phyloP scores from a whole-genome alignment of 768 basidiomycete genomes.

The Mycena rebaudengoi region DNA sequence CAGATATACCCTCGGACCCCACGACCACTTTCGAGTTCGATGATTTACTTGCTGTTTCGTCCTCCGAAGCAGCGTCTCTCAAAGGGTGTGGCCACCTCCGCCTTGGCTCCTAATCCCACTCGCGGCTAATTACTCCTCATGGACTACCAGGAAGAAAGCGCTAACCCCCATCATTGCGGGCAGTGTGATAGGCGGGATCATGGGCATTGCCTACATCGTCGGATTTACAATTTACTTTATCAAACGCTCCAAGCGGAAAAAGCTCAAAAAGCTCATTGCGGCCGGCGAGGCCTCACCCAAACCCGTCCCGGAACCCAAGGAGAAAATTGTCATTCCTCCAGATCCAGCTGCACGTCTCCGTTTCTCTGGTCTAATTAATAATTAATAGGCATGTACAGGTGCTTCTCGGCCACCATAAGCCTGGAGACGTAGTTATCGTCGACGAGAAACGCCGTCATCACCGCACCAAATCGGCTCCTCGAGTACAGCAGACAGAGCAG shows the following conservation, averaged over 20 bases:
- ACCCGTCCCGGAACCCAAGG: conserved; percentile 48
- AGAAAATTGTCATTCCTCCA: conserved; percentile 66
- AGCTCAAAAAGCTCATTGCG: conserved; percentile 51
- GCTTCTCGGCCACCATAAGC: conserved; percentile 54
- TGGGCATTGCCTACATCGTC: conserved; percentile 61
- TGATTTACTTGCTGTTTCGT: too few species aligned
- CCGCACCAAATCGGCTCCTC: conserved; percentile 16
- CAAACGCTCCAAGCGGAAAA: conserved; percentile 59
- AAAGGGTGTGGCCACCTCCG: too few species aligned
- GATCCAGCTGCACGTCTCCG: too few species aligned
- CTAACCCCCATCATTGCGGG: conserved; percentile 72
- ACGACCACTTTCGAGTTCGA: too few species aligned
- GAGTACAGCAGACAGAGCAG: conserved; percentile 1
- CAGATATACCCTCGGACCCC: too few species aligned
- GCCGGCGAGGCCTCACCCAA: conserved; percentile 54
- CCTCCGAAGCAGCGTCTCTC: too few species aligned
- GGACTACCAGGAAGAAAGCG: conserved; percentile 60
- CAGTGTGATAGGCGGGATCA: conserved; percentile 59
- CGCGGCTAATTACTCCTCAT: too few species aligned
- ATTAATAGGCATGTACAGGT: too few species aligned
- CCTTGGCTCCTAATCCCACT: too few species aligned
- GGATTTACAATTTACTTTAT: conserved; percentile 66
- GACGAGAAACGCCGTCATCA: conserved; percentile 24
- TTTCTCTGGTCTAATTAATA: too few species aligned
- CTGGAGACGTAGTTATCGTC: conserved; percentile 44